These are phyloP conservation scores for Scytalidium sp. DNA, from an alignment of 2,329 filamentous ascomycete species.

Conservation along the genomic window DNA sequence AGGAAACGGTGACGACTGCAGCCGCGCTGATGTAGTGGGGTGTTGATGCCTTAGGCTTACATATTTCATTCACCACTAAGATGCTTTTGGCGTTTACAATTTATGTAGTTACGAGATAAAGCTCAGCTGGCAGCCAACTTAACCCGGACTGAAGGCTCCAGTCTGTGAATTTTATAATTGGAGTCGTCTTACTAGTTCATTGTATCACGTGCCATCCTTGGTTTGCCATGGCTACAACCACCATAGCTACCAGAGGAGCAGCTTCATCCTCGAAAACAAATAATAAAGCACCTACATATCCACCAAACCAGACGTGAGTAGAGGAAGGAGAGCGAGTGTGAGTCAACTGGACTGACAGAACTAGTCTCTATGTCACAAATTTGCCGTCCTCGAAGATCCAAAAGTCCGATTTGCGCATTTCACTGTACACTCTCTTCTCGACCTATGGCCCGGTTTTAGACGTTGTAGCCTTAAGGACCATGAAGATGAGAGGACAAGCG, in stretches of 20 bases:
- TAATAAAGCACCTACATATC: slow-evolving; percentile 49
- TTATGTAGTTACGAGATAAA: neutral
- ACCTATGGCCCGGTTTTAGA: slow-evolving; percentile 93
- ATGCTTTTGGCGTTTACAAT: neutral
- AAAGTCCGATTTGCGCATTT: slow-evolving; percentile 81
- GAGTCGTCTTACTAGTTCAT: neutral
- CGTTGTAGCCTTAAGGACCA: slow-evolving; percentile 83
- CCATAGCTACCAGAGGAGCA: slow-evolving; percentile 36
- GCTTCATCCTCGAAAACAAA: slow-evolving; percentile 30
- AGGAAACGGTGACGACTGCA: slow-evolving; percentile 6
- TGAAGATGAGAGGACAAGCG: slow-evolving; percentile 93
- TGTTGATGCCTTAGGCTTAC: neutral
- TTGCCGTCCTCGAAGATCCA: slow-evolving; percentile 82
- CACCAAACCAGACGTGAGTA: slow-evolving; percentile 75
- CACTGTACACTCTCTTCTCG: slow-evolving; percentile 89
- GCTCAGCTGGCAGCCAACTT: neutral
- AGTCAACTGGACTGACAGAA: slow-evolving; percentile 9
- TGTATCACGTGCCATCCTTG: neutral
- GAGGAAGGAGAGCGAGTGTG: slow-evolving; percentile 3
- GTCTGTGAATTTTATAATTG: neutral
- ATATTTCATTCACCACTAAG: neutral
- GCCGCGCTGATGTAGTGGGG: neutral
- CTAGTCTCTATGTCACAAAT: slow-evolving; percentile 84
- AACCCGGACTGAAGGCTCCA: neutral
- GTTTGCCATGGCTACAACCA: slow-evolving; percentile 14